phyloP scores from a whole-genome alignment of 176 grass and related monocot genomes.

The Oryza australiensis region DNA sequence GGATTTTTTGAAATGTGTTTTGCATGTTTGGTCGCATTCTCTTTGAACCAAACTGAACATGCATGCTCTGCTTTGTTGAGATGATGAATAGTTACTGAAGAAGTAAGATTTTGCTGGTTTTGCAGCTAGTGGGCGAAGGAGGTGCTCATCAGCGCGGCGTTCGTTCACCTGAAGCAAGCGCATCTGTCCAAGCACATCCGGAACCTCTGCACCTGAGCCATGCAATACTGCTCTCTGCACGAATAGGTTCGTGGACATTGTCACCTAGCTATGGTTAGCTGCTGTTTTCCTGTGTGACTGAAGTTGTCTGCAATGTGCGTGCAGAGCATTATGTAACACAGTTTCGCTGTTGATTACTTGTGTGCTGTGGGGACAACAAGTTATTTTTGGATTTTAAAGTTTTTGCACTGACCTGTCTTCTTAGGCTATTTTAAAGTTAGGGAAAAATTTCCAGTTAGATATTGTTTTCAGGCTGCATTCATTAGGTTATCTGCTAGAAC shows the following conservation, averaged over 20 bases:
- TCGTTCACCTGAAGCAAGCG: conserved; percentile 77
- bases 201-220: conserved; percentile 85
- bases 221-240: conserved; percentile 79
- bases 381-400: too few species aligned
- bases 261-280: not conserved
- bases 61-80: conserved; percentile 17
- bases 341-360: too few species aligned
- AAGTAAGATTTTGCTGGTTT: conserved; percentile 11
- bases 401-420: too few species aligned
- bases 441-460: too few species aligned
- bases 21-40: too few species aligned
- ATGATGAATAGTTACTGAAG: not conserved
- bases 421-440: too few species aligned
- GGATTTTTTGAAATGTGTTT: too few species aligned
- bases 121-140: conserved; percentile 75
- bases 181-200: conserved; percentile 75
- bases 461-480: too few species aligned
- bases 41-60: too few species aligned
- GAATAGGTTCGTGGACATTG: conserved; percentile 47
- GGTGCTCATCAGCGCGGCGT: conserved; percentile 81
- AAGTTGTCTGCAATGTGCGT: not conserved
- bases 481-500: too few species aligned
- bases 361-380: too few species aligned
- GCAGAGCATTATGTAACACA: conserved; percentile 93
- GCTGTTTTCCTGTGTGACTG: not conserved